These are phyloP conservation scores for Cercospora sesami DNA, from an alignment of 2,329 filamentous ascomycete genomes.

Conservation along the genomic window DNA sequence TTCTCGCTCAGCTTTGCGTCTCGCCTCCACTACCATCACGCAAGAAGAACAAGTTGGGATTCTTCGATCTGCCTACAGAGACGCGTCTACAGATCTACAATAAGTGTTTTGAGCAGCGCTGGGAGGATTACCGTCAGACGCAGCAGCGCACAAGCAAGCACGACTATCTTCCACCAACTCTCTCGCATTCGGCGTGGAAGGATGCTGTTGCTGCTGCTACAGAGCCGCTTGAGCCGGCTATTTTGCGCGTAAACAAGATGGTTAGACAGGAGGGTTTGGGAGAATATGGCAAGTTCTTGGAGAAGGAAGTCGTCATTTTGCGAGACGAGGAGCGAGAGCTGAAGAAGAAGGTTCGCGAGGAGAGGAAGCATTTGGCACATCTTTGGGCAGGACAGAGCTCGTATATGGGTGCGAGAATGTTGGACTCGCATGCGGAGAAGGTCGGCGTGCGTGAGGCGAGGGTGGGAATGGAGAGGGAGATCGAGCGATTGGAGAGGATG, in stretches of 20 bases:
- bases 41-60: neutral
- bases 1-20: neutral
- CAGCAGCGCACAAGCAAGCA: neutral
- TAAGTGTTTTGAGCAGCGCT: neutral
- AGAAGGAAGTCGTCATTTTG: neutral
- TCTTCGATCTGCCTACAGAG: slow-evolving; percentile 1
- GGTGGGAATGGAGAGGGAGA: neutral
- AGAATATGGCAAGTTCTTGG: neutral
- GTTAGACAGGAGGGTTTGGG: neutral
- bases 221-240: neutral
- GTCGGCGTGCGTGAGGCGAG: neutral
- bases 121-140: neutral
- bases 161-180: neutral
- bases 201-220: neutral
- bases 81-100: neutral
- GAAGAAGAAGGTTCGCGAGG: neutral
- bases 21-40: neutral
- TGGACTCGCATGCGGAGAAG: neutral
- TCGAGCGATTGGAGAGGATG: neutral
- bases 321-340: neutral
- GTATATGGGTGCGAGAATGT: neutral
- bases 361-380: neutral
- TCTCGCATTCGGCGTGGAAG: neutral
- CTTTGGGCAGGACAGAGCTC: neutral
- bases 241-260: neutral